Evolutionary conservation across 192 early-diverging fungal species (phyloP).

Genomic region (Chytriomyces confervae): DNA sequence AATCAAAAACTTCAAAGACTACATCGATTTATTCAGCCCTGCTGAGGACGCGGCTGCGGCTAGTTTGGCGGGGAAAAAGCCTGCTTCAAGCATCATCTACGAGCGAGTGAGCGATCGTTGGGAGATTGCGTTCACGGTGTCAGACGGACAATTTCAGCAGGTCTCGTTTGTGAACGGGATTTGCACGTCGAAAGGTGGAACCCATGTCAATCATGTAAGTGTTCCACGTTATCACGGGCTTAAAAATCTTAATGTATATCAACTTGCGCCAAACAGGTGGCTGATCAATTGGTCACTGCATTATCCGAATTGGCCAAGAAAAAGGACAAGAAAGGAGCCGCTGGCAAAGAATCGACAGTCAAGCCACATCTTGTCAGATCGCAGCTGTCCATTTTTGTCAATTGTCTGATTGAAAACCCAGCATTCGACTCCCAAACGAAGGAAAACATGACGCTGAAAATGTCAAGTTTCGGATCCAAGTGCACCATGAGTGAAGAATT

Average conservation of each 20-base stretch:
- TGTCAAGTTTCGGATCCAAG: slow-evolving; percentile 79
- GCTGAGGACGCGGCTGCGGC: not conserved
- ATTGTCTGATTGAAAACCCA: slow-evolving; percentile 91
- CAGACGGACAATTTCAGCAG: slow-evolving; percentile 95
- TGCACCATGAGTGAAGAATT: slow-evolving; percentile 79
- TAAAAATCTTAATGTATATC: slow-evolving; percentile 54
- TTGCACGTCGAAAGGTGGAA: slow-evolving; percentile 92
- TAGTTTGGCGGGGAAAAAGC: slow-evolving; percentile 34
- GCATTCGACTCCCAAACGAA: slow-evolving; percentile 98
- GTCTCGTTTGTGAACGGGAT: slow-evolving; percentile 98
- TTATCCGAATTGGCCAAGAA: slow-evolving; percentile 75
- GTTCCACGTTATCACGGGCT: slow-evolving; percentile 74
- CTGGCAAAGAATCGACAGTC: slow-evolving; percentile 60
- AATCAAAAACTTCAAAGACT: slow-evolving; percentile 89
- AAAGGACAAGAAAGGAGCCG: slow-evolving; percentile 66
- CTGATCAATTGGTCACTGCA: slow-evolving; percentile 76
- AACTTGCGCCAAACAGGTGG: not conserved
- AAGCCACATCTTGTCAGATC: slow-evolving; percentile 86
- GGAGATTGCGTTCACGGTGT: slow-evolving; percentile 92
- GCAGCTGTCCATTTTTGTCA: slow-evolving; percentile 94
- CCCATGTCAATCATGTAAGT: slow-evolving; percentile 80
- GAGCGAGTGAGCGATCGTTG: slow-evolving; percentile 82
- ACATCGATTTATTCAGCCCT: slow-evolving; percentile 79
- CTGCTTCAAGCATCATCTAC: slow-evolving; percentile 58
- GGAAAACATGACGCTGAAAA: slow-evolving; percentile 86